Evolutionary conservation across 2,329 filamentous ascomycete species (phyloP).

Genomic region (Diaporthe aspalathi): DNA sequence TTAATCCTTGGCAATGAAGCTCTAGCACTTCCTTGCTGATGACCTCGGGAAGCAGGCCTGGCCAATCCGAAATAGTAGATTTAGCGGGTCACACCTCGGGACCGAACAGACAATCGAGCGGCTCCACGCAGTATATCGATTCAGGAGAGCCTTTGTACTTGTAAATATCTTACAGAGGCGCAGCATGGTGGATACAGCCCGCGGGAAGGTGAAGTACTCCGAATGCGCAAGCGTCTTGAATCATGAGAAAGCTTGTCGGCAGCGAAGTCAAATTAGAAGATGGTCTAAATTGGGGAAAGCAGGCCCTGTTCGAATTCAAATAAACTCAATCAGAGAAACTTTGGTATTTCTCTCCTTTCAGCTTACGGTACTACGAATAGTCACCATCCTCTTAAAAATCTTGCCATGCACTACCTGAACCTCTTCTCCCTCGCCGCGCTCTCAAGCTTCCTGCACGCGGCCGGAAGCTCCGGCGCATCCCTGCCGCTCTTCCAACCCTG

Average conservation of each 20-base stretch:
- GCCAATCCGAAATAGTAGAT: neutral
- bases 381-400: neutral
- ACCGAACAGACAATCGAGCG: neutral
- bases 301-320: neutral
- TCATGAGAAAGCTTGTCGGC: constrained; percentile 19
- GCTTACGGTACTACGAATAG: neutral
- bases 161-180: too few relatives aligned
- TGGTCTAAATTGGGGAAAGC: neutral
- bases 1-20: neutral
- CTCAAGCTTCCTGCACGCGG: constrained; percentile 8
- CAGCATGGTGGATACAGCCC: neutral
- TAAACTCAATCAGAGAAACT: neutral
- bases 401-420: neutral
- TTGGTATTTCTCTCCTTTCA: too few relatives aligned
- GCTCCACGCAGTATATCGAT: neutral
- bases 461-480: neutral
- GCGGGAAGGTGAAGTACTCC: neutral
- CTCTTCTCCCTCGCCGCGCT: neutral
- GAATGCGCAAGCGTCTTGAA: constrained; percentile 16
- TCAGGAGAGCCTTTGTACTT: neutral
- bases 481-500: constrained; percentile 48
- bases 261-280: constrained; percentile 14
- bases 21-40: neutral
- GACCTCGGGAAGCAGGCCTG: too few relatives aligned
- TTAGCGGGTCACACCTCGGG: neutral